Evolutionary conservation across 164 flowering plant genomes (phyloP).

Genomic region (Macadamia integrifolia): DNA sequence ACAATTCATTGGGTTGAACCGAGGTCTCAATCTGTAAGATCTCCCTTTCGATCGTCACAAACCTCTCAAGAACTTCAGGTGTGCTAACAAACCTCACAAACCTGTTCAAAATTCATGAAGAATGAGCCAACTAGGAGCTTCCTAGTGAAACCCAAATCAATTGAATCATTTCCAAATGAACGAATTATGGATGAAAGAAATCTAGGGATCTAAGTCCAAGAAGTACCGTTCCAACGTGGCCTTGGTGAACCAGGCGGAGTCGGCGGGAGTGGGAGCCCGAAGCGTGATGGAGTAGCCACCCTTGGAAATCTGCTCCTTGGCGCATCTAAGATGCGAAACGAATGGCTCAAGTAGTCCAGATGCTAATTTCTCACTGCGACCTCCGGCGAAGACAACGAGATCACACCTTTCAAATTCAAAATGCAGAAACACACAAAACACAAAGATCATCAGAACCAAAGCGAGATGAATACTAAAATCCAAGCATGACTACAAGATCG

Average conservation of each 20-base stretch:
- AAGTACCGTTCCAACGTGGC: constrained; percentile 64
- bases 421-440: background rate
- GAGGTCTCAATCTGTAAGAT: constrained; percentile 71
- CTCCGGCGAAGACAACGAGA: constrained; percentile 58
- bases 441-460: constrained; percentile 2
- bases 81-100: constrained; percentile 84
- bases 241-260: constrained; percentile 73
- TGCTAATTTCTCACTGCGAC: constrained; percentile 62
- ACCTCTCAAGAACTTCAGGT: constrained; percentile 88
- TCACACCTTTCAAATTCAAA: constrained; percentile 58
- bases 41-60: constrained; percentile 74
- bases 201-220: too few species aligned
- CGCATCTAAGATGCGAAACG: constrained; percentile 51
- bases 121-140: background rate
- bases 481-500: background rate
- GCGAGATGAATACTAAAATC: background rate
- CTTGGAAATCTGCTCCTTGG: constrained; percentile 74
- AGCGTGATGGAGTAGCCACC: constrained; percentile 86
- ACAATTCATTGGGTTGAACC: constrained; percentile 47
- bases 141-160: background rate
- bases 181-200: background rate
- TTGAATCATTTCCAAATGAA: background rate
- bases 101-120: constrained; percentile 29
- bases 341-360: constrained; percentile 78
- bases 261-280: constrained; percentile 24